phyloP scores from a whole-genome alignment of 2,329 filamentous ascomycete species.

The Trichoderma oligosporum region DNA sequence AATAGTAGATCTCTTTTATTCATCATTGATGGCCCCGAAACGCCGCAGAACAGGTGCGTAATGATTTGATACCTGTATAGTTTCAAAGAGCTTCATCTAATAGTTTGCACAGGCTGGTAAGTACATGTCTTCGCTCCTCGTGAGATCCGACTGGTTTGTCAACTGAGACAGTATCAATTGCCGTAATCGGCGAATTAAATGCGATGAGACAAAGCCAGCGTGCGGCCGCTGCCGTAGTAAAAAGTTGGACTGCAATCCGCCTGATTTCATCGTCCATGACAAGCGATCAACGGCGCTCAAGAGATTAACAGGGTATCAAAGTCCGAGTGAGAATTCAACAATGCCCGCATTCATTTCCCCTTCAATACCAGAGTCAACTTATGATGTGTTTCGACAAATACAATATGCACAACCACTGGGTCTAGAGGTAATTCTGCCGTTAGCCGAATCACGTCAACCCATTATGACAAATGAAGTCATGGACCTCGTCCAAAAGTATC shows the following conservation, averaged over 20 bases:
- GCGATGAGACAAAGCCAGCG: neutral
- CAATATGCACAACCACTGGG: neutral
- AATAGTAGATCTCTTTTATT: too few relatives aligned
- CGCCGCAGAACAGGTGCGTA: neutral
- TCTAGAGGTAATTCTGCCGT: neutral
- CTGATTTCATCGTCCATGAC: neutral
- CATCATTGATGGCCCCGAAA: neutral
- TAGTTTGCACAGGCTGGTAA: neutral
- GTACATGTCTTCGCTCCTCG: neutral
- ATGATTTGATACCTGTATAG: neutral
- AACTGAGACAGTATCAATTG: neutral
- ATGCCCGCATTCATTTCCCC: neutral
- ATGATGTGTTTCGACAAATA: neutral
- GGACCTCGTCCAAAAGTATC: neutral
- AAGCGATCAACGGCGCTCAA: neutral
- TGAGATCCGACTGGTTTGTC: neutral
- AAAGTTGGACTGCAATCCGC: neutral
- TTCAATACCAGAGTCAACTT: neutral
- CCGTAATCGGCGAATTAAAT: neutral
- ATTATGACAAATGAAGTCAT: neutral
- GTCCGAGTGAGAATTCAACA: neutral
- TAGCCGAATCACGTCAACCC: neutral
- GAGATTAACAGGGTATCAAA: neutral
- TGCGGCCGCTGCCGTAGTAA: neutral
- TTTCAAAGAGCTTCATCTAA: neutral